Percentiles rank a stretch among this genome's conserved stretches.
These are phyloP conservation scores for Akanthomyces muscarius DNA, from an alignment of 2,329 filamentous ascomycete genomes.

Conservation along the genomic window DNA sequence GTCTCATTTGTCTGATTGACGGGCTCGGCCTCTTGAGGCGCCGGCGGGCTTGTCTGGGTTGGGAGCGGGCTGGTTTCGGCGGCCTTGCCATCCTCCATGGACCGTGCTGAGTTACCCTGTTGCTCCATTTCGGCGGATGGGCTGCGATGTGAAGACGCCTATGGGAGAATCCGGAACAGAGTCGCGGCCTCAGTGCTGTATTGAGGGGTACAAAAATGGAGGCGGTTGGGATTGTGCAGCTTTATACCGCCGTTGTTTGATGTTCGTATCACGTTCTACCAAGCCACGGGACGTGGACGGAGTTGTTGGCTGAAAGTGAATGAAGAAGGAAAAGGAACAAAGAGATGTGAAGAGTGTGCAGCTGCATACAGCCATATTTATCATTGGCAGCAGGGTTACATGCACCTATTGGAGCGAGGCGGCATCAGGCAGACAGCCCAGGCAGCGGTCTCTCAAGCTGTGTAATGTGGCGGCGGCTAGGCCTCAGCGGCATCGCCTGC, in stretches of 20 bases:
- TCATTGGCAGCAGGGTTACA: constrained; percentile 4
- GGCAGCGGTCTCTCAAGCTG: constrained; percentile 11
- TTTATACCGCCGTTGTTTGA: neutral
- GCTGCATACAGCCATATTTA: constrained; percentile 15
- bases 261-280: neutral
- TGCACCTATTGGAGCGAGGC: constrained; percentile 9
- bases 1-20: neutral
- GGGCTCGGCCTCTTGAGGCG: neutral
- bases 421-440: constrained; percentile 16
- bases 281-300: neutral
- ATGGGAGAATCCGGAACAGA: neutral
- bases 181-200: neutral
- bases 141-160: neutral
- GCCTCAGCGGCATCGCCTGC: constrained; percentile 11
- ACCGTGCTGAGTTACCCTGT: constrained; percentile 4
- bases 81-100: constrained; percentile 3
- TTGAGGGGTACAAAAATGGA: neutral
- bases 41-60: neutral
- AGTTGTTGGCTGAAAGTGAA: neutral
- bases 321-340: neutral
- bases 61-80: constrained; percentile 3
- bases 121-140: constrained; percentile 5
- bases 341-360: neutral
- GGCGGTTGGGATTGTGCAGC: neutral
- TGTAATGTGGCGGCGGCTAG: constrained; percentile 13